A percentile compares a stretch with the other conserved stretches of the same genome.
Conservation (phyloP, 2,329 filamentous ascomycete species). For the Dactylellina parvicollis region DNA sequence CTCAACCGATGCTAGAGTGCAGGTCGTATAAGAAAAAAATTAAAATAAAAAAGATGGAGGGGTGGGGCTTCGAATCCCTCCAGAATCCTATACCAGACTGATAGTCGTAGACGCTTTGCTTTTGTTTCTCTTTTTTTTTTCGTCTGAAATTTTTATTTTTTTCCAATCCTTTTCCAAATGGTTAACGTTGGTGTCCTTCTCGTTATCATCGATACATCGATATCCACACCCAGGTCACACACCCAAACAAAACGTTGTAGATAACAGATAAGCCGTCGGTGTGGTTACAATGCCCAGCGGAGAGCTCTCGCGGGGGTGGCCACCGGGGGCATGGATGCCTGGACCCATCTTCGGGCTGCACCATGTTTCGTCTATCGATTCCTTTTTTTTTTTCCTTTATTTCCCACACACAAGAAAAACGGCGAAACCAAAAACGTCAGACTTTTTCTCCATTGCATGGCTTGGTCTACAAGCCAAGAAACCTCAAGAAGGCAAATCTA, state of each 20-base stretch:
- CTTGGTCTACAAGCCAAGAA: background rate
- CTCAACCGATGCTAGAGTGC: background rate
- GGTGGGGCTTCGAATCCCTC: background rate
- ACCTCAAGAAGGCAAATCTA: constrained; percentile 22
- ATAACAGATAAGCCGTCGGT: constrained; percentile 31
- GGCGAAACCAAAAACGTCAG: constrained; percentile 3
- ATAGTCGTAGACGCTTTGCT: background rate
- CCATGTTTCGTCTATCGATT: background rate
- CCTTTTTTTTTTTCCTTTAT: background rate
- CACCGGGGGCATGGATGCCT: constrained; percentile 23
- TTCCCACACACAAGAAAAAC: constrained; percentile 2
- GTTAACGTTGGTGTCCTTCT: too few relatives aligned
- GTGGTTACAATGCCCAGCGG: constrained; percentile 19
- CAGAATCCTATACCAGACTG: background rate
- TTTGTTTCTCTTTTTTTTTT: background rate
- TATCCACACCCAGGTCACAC: background rate
- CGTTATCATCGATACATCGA: constrained; percentile 16
- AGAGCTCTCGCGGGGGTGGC: constrained; percentile 41
- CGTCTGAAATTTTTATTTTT: constrained; percentile 23
- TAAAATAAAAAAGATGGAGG: background rate
- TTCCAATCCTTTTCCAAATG: background rate
- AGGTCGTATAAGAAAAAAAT: background rate
- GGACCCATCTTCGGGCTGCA: constrained; percentile 4
- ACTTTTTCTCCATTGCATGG: background rate
- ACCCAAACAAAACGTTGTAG: constrained; percentile 4